Conservation (phyloP, 768 basidiomycete species). For the Lactifluus piperatus region DNA sequence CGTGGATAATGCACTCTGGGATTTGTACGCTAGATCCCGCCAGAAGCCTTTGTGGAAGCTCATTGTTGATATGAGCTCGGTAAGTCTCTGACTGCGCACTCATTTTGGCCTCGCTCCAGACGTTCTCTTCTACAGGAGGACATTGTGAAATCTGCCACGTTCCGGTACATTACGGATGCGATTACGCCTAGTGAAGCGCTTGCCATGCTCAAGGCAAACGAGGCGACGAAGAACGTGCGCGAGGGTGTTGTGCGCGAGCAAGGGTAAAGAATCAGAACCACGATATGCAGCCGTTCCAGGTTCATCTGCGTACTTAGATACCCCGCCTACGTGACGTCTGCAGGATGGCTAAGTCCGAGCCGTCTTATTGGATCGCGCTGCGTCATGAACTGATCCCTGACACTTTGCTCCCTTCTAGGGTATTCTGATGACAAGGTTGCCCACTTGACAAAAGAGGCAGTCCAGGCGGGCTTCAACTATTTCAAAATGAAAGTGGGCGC, state of each 20-base stretch:
- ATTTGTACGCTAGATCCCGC: constrained; percentile 75
- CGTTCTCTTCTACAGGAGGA: constrained; percentile 45
- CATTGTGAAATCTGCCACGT: constrained; percentile 65
- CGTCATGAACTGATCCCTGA: not conserved
- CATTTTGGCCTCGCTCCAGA: not conserved
- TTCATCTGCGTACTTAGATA: constrained; percentile 39
- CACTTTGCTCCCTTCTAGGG: constrained; percentile 32
- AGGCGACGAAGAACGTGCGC: constrained; percentile 66
- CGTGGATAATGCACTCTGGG: constrained; percentile 92
- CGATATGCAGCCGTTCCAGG: not conserved
- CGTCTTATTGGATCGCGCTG: not conserved
- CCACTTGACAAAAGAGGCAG: constrained; percentile 76
- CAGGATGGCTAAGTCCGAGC: constrained; percentile 89
- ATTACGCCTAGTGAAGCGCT: constrained; percentile 89
- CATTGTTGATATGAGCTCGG: constrained; percentile 82
- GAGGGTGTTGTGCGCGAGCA: constrained; percentile 64
- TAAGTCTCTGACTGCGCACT: constrained; percentile 21
- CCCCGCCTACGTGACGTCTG: constrained; percentile 90
- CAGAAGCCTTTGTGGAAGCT: constrained; percentile 92
- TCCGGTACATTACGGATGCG: constrained; percentile 88
- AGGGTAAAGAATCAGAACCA: constrained; percentile 38
- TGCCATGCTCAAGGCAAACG: constrained; percentile 68
- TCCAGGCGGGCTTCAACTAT: constrained; percentile 88
- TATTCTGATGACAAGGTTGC: constrained; percentile 91
- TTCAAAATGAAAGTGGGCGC: constrained; percentile 99